Evolutionary conservation across 1,284 basidiomycete genomes (phyloP), one percentile per base, ranked within the genome.

Genomic region (Papiliotrema nemorosa): DNA sequence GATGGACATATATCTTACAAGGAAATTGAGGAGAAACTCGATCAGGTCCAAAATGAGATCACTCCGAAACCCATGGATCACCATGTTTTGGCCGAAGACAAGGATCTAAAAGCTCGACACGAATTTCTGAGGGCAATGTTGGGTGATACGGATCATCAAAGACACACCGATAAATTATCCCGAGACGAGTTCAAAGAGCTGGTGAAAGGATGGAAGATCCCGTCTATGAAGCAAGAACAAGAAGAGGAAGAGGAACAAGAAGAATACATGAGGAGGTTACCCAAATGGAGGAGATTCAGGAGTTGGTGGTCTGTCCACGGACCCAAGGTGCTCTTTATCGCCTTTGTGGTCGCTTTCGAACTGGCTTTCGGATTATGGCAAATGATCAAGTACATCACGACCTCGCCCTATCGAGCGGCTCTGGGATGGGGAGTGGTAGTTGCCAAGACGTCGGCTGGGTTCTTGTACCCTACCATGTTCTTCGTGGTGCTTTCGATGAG

Each of bases 341-440:
- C 20, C 20, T 25, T 65, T 25, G 63, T 65, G 45, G 48, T 52
- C n/a, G 46, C 47, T 24, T 49, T 52, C 36, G 54, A 59, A 43
- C 50, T 61, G 12, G 61, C 56, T 9, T 59, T 65, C 20, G 54
- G 57, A 5, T 35, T 65, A 18, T 65, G 63, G 63, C 60, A 65
- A 48, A 38, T 54, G 5, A 50, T 65, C 54, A 65, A 65, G 47
- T 65, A 65, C 42, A 24, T 55, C 47, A 51, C 55, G 1, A 42
- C 55, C 20, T 33, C 47, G 7, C 25, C 48, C 22, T 65, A 61
- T 47, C 36, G 59, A 27, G 54, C 58, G 3, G 63, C 53, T 13
- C 53, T 65, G 5, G 63, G 63, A 26, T 65, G 61, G 61, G 63
- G 63, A 3, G 63, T 65, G 9, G 63, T 63, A 34, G 37, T 65